phyloP scores from a whole-genome alignment of 2,329 filamentous ascomycete species.

The Proliferodiscus dingleyae region DNA sequence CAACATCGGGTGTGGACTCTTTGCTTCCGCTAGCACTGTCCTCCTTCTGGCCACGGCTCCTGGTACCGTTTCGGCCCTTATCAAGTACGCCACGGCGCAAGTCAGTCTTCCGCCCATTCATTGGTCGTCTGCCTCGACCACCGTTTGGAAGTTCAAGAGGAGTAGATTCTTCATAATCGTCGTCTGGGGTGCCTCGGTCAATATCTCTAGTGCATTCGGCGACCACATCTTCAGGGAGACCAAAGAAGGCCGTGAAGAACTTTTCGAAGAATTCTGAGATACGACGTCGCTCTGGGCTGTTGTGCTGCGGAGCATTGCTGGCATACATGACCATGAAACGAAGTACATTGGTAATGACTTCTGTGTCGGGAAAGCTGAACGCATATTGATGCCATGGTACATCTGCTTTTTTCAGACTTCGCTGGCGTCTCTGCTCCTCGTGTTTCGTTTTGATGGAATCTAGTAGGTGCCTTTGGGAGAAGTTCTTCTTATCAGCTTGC shows the following conservation, averaged over 20 bases:
- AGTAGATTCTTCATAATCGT: constrained; percentile 61
- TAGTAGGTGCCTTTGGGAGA: constrained; percentile 84
- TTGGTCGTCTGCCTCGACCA: constrained; percentile 57
- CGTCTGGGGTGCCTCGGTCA: constrained; percentile 66
- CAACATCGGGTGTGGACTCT: constrained; percentile 80
- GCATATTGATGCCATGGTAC: constrained; percentile 65
- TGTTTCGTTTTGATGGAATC: constrained; percentile 89
- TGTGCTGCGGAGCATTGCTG: constrained; percentile 64
- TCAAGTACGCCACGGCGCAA: constrained; percentile 84
- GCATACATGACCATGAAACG: constrained; percentile 61
- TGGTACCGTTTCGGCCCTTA: constrained; percentile 65
- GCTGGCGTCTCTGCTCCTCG: constrained; percentile 78
- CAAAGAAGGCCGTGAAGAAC: constrained; percentile 73
- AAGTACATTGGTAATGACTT: constrained; percentile 58
- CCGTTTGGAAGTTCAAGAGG: constrained; percentile 67
- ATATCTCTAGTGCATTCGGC: constrained; percentile 63
- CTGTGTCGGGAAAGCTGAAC: constrained; percentile 68
- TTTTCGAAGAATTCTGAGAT: constrained; percentile 71
- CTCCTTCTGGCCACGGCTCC: constrained; percentile 68
- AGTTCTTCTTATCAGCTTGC: constrained; percentile 82
- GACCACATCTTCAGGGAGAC: constrained; percentile 65
- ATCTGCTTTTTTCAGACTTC: constrained; percentile 56
- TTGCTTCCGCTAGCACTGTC: constrained; percentile 79
- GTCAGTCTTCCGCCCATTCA: constrained; percentile 69
- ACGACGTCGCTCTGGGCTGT: constrained; percentile 67